Evolutionary conservation across 495 filamentous ascomycete genomes (phyloP).

Genomic region (Articulospora tetracladia): DNA sequence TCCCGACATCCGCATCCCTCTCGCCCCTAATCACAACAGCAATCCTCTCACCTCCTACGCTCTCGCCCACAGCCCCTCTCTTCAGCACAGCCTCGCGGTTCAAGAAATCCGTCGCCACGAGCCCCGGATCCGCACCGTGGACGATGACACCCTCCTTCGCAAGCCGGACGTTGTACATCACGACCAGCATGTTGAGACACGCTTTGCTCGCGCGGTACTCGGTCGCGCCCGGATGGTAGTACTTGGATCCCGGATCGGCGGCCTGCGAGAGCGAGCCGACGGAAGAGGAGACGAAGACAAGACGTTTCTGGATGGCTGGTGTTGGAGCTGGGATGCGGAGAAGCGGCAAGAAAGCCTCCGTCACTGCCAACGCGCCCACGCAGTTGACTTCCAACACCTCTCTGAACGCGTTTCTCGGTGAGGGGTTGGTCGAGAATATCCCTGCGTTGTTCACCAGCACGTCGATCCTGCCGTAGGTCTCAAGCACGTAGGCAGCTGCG

Average conservation of each 20-base stretch:
- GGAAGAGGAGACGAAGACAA: conserved; percentile 31
- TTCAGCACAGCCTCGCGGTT: conserved; percentile 30
- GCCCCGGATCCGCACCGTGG: conserved; percentile 44
- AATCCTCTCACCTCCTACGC: conserved; percentile 23
- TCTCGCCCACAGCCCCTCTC: conserved; percentile 22
- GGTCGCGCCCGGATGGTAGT: conserved; percentile 4
- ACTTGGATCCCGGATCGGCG: conserved; percentile 11
- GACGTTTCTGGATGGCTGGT: conserved; percentile 19
- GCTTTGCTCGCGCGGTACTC: conserved; percentile 26
- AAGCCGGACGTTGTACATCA: conserved; percentile 27
- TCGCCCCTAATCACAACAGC: conserved; percentile 35
- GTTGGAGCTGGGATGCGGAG: conserved; percentile 20
- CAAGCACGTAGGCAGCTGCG: conserved; percentile 30
- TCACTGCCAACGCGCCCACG: conserved; percentile 30
- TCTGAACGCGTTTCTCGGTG: neutral
- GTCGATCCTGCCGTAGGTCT: conserved; percentile 41
- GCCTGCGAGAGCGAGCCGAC: conserved; percentile 33
- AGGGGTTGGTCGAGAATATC: conserved; percentile 29
- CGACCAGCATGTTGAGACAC: conserved; percentile 23
- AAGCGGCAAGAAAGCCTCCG: conserved; percentile 38
- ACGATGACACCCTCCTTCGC: conserved; percentile 41
- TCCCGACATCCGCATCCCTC: conserved; percentile 37
- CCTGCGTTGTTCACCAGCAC: conserved; percentile 59
- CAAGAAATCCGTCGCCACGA: conserved; percentile 36
- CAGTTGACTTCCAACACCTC: conserved; percentile 29